Conservation (phyloP, 306 rosid genomes). For the Fagus crenata region DNA sequence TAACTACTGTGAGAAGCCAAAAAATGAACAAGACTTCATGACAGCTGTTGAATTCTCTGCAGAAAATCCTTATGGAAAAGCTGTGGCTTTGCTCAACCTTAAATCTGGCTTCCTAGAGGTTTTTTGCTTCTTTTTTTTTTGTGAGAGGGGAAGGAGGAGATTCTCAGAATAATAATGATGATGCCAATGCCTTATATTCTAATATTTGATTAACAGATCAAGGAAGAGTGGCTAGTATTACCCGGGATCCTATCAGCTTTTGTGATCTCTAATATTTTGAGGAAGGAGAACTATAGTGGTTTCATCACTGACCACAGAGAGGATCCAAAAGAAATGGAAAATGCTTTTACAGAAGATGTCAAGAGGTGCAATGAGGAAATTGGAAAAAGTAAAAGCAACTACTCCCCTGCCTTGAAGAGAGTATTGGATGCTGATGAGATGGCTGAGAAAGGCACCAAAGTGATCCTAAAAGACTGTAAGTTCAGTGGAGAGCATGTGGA, state of each 20-base stretch:
- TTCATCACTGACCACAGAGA: slow-evolving; percentile 1
- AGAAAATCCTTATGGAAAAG: slow-evolving; percentile 40
- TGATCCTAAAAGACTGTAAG: not conserved
- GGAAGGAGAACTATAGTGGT: not conserved
- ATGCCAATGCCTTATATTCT: not conserved
- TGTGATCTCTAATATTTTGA: slow-evolving; percentile 27
- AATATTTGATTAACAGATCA: slow-evolving; percentile 36
- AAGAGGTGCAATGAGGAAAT: not conserved
- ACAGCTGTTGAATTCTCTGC: slow-evolving; percentile 41
- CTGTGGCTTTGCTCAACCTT: slow-evolving; percentile 40
- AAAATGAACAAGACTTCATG: slow-evolving; percentile 24
- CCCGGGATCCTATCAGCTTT: slow-evolving; percentile 41
- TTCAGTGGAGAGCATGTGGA: not conserved
- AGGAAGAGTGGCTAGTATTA: slow-evolving; percentile 45
- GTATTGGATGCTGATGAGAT: not conserved
- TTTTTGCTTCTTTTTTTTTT: not conserved
- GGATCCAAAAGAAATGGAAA: not conserved
- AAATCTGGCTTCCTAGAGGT: slow-evolving; percentile 36
- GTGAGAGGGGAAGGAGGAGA: too few relatives aligned
- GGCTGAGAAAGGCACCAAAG: not conserved
- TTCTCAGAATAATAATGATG: not conserved
- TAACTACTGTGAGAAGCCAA: slow-evolving; percentile 17
- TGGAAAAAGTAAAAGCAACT: not conserved
- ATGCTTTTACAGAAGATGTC: not conserved
- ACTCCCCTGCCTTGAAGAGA: not conserved